Conservation (phyloP, 805 yeast species). For the Schwanniomyces yamadae region DNA sequence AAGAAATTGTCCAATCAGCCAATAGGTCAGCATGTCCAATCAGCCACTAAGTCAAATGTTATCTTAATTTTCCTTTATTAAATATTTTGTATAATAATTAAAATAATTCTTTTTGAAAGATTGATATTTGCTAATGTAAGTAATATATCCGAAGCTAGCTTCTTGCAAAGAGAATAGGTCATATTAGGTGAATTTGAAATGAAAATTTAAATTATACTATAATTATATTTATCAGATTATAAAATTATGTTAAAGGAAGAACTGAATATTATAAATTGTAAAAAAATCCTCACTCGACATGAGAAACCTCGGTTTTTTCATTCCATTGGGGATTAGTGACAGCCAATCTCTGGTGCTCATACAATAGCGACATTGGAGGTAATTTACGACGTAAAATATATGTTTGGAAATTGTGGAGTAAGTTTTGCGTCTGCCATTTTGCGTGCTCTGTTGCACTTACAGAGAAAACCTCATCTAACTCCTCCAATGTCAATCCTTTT, state of each 20-base stretch:
- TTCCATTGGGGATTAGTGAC: slow-evolving; percentile 63
- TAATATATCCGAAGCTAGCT: too few relatives aligned
- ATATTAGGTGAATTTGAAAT: too few relatives aligned
- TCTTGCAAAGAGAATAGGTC: too few relatives aligned
- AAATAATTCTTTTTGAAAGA: too few relatives aligned
- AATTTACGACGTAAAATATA: slow-evolving; percentile 46
- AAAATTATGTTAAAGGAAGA: background rate
- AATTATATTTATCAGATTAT: background rate
- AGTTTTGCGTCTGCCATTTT: slow-evolving; percentile 29
- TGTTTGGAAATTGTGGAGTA: slow-evolving; percentile 45
- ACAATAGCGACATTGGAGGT: slow-evolving; percentile 53
- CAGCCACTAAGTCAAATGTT: too few relatives aligned
- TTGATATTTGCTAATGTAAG: too few relatives aligned
- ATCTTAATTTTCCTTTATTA: too few relatives aligned
- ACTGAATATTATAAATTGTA: background rate
- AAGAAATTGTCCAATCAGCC: slow-evolving; percentile 74
- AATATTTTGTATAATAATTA: too few relatives aligned
- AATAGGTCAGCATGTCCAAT: slow-evolving; percentile 27
- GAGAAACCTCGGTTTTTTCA: slow-evolving; percentile 54
- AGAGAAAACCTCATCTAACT: slow-evolving; percentile 69
- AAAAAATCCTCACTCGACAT: slow-evolving; percentile 38
- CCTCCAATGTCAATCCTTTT: slow-evolving; percentile 68
- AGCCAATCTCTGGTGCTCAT: slow-evolving; percentile 57
- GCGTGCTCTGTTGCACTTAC: slow-evolving; percentile 61
- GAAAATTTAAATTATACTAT: too few relatives aligned